phyloP scores from a whole-genome alignment of 2,329 filamentous ascomycete genomes.

The Aspergillus pseudoviridinutans region DNA sequence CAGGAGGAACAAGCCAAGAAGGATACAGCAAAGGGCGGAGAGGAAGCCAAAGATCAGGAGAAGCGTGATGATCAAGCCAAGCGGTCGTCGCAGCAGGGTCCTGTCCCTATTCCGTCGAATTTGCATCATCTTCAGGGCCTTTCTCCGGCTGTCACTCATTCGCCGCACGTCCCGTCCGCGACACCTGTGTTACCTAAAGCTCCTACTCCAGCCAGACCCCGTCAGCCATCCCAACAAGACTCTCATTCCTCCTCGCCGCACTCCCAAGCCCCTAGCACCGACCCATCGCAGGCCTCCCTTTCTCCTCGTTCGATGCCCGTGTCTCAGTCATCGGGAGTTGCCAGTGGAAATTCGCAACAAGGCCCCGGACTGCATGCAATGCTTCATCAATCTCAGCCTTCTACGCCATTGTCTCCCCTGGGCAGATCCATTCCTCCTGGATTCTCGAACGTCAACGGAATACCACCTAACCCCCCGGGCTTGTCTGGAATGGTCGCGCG shows the following conservation, averaged over 20 bases:
- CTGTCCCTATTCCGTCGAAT: conserved; percentile 52
- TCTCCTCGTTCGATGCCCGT: conserved; percentile 61
- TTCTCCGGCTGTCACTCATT: conserved; percentile 54
- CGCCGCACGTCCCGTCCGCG: conserved; percentile 73
- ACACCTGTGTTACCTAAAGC: conserved; percentile 80
- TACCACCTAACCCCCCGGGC: conserved; percentile 53
- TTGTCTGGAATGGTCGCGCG: conserved; percentile 53
- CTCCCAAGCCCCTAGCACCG: conserved; percentile 41
- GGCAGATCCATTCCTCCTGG: conserved; percentile 55
- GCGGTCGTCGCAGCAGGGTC: conserved; percentile 58
- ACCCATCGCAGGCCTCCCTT: conserved; percentile 62
- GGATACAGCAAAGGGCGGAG: conserved; percentile 47
- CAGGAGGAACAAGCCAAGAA: conserved; percentile 49
- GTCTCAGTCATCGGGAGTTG: conserved; percentile 61
- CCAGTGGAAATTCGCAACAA: conserved; percentile 62
- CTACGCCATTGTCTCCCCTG: conserved; percentile 62
- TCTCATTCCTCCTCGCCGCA: conserved; percentile 64
- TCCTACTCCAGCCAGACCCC: conserved; percentile 71
- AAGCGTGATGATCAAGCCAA: conserved; percentile 40
- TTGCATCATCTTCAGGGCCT: conserved; percentile 50
- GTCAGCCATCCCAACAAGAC: conserved; percentile 76
- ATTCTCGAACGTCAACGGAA: conserved; percentile 49
- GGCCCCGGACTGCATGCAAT: conserved; percentile 48
- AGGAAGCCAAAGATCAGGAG: conserved; percentile 41
- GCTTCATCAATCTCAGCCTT: conserved; percentile 56